phyloP scores from a whole-genome alignment of 2,329 filamentous ascomycete species.

The Pseudogymnoascus destructans region DNA sequence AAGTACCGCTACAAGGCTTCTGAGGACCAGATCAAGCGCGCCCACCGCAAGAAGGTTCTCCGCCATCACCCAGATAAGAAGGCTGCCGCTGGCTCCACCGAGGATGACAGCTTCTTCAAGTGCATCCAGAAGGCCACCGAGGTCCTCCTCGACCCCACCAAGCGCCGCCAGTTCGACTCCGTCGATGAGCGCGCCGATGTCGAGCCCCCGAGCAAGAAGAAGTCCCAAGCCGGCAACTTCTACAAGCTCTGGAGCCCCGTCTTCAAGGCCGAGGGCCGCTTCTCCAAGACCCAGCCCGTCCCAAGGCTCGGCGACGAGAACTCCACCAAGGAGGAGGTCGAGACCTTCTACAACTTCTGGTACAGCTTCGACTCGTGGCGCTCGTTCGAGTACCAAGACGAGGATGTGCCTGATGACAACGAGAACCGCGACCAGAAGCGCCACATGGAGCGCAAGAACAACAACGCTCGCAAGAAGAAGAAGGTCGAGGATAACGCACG shows the following conservation, averaged over 20 bases:
- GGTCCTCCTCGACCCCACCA: constrained; percentile 79
- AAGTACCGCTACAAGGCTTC: constrained; percentile 88
- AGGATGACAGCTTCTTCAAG: constrained; percentile 99
- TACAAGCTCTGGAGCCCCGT: constrained; percentile 89
- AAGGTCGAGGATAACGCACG: constrained; percentile 96
- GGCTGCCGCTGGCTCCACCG: constrained; percentile 71
- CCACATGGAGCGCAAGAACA: constrained; percentile 96
- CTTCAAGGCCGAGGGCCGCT: constrained; percentile 84
- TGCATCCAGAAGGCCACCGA: constrained; percentile 98
- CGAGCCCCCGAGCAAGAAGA: constrained; percentile 85
- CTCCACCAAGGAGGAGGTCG: constrained; percentile 76
- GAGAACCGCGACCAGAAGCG: constrained; percentile 99
- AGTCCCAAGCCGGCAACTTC: constrained; percentile 72
- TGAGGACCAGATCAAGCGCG: constrained; percentile 97
- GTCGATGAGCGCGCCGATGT: constrained; percentile 91
- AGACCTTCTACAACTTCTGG: constrained; percentile 98
- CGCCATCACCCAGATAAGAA: constrained; percentile 99
- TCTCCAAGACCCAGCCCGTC: constrained; percentile 83
- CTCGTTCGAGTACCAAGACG: constrained; percentile 94
- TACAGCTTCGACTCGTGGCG: constrained; percentile 99
- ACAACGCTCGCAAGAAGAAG: constrained; percentile 95
- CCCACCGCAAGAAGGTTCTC: constrained; percentile 98
- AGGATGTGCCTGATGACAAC: constrained; percentile 97
- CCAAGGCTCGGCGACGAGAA: constrained; percentile 76
- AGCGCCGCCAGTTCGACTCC: constrained; percentile 90